Base-by-base conservation (phyloP, 2,329 filamentous ascomycete species). In the Fusarium odoratissimum region DNA sequence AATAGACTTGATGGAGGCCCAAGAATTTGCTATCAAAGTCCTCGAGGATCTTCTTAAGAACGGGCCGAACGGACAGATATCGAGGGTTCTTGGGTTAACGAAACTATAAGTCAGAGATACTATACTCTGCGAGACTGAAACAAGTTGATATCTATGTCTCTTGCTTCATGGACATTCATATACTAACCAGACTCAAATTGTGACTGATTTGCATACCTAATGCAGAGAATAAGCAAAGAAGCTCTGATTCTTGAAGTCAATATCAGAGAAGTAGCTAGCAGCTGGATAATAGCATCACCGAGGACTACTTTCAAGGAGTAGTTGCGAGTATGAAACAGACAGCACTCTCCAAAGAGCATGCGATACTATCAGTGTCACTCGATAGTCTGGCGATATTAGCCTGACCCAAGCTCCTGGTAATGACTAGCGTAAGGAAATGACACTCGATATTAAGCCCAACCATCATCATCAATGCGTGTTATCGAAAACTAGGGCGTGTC, bases 181-280 rank as follows among this genome's bases (percentile, higher is more conserved):
- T 5, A 17, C 0, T 13, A 6, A 3, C 5, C 2, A 30, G 2
- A 9, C 19, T 12, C 3, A 8, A 2, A 40, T 3, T 16, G 1
- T 17, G 14, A 28, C 19, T 13, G 35, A 40, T 40, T 17, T 41
- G 14, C 7, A 19, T 28, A 28, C 19, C 5, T 12, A 4, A 10
- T 5, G 5, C 23, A 6, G 14, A 38, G 23, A 54, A 52, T 6
- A n/a, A 10, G 10, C 12, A 28, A 52, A 16, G 6, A 25, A 16
- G 13, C 12, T 21, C 4, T 12, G 7, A 16, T 3, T 28, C 6
- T 23, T 5, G 8, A 17, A 3, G 2, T 14, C 0, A 30, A 7
- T 41, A 17, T 30, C 25, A 30, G 19, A 33, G 11, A 0, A 33
- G 5, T 14, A 23, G 8, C 30, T 23, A 19, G 8, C 8, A 44